phyloP scores from a whole-genome alignment of 2,329 filamentous ascomycete genomes.

The Fusarium phyllophilum region DNA sequence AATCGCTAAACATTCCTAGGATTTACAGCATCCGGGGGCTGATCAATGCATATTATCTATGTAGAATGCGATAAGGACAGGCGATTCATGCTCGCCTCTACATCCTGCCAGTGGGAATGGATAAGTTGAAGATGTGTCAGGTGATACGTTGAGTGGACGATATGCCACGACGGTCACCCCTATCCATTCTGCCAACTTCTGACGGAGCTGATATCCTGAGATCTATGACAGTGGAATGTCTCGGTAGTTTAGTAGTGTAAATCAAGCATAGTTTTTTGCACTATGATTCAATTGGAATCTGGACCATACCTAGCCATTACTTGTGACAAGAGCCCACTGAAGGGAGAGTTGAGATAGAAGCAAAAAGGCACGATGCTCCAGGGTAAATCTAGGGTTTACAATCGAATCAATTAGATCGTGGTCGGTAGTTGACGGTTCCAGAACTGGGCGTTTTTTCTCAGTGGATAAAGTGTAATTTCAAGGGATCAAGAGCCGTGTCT shows the following conservation, averaged over 20 bases:
- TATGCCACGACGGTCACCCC: background rate
- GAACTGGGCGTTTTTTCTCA: background rate
- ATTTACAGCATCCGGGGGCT: background rate
- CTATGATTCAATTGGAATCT: background rate
- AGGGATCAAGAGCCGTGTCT: constrained; percentile 8
- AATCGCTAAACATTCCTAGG: constrained; percentile 2
- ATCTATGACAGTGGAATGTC: background rate
- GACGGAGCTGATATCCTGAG: background rate
- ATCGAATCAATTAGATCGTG: background rate
- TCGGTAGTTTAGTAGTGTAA: background rate
- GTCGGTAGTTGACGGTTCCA: background rate
- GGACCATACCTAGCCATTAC: background rate
- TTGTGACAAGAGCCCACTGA: background rate
- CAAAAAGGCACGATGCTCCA: background rate
- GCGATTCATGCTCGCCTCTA: background rate
- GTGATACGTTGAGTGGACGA: background rate
- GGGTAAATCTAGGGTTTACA: background rate
- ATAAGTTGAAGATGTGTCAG: background rate
- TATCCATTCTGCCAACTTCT: background rate
- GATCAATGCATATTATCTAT: constrained; percentile 4
- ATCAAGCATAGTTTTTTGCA: background rate
- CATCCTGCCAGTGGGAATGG: no score
- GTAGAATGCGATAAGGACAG: constrained; percentile 1
- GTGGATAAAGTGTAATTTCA: background rate
- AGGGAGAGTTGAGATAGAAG: background rate